A percentile compares a stretch with the other conserved stretches of the same genome.
These are phyloP conservation scores for Gossypium davidsonii DNA, from an alignment of 441 rosid genomes.

Conservation along the genomic window DNA sequence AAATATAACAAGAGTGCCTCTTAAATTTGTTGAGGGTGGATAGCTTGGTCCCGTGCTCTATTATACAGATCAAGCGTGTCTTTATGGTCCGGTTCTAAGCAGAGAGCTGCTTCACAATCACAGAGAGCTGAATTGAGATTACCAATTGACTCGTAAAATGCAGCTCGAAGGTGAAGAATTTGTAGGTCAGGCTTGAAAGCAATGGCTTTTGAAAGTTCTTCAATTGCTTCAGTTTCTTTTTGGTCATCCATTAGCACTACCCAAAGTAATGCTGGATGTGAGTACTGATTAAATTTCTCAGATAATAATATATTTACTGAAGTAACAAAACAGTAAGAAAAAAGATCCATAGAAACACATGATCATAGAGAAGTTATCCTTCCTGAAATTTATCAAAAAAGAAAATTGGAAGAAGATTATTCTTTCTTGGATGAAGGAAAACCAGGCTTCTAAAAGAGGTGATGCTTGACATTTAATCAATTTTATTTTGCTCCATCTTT, in stretches of 20 bases:
- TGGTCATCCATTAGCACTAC: conserved; percentile 68
- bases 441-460: neutral
- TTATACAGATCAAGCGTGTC: conserved; percentile 52
- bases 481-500: neutral
- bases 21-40: conserved; percentile 24
- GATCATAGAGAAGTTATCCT: neutral
- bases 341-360: neutral
- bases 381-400: neutral
- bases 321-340: neutral
- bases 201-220: conserved; percentile 56
- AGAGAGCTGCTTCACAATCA: conserved; percentile 69
- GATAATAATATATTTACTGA: neutral
- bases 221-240: conserved; percentile 58
- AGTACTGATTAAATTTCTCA: conserved; percentile 7
- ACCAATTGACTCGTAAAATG: conserved; percentile 43
- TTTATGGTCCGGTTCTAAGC: conserved; percentile 50
- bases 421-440: neutral
- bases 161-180: conserved; percentile 33
- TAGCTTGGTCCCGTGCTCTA: conserved; percentile 33
- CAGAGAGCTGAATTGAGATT: conserved; percentile 36
- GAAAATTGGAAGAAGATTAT: neutral
- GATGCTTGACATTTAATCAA: neutral
- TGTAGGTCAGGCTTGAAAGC: conserved; percentile 64
- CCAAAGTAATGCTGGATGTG: neutral
- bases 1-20: neutral